Conservation (phyloP, 768 basidiomycete species). For the Calvatia gigantea region DNA sequence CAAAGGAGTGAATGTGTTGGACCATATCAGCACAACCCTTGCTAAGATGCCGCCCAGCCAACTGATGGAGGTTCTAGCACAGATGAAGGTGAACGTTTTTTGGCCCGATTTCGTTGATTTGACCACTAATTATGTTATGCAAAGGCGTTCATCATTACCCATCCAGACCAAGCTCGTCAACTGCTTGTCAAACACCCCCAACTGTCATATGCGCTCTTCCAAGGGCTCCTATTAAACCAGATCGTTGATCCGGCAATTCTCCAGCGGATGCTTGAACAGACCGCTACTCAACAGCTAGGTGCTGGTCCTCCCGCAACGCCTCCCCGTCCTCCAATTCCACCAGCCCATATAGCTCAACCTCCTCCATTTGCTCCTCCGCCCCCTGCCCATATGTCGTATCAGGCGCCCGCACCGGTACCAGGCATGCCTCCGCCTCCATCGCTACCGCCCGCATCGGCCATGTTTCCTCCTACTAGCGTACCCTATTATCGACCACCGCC, state of each 20-base stretch:
- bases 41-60: constrained; percentile 81
- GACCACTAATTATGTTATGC: background rate
- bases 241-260: constrained; percentile 88
- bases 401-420: constrained; percentile 28
- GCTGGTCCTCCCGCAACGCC: constrained; percentile 18
- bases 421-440: constrained; percentile 25
- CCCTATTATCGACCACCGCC: constrained; percentile 20
- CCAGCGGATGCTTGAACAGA: constrained; percentile 57
- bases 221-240: constrained; percentile 88
- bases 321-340: constrained; percentile 24
- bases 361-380: constrained; percentile 32
- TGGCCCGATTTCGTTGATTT: constrained; percentile 16
- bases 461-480: constrained; percentile 30
- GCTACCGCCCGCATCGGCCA: constrained; percentile 23
- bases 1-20: constrained; percentile 67
- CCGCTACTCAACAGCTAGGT: constrained; percentile 20
- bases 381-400: constrained; percentile 28
- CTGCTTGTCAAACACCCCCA: constrained; percentile 86
- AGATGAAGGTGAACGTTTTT: constrained; percentile 82
- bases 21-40: constrained; percentile 82
- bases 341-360: constrained; percentile 45
- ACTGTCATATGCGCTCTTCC: constrained; percentile 93
- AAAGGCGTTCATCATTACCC: constrained; percentile 88
- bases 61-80: constrained; percentile 90
- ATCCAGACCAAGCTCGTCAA: constrained; percentile 84